Percentiles rank a stretch among this genome's conserved stretches.
Conservation (phyloP, 371 early-diverging fungal species). For the Catenaria anguillulae region DNA sequence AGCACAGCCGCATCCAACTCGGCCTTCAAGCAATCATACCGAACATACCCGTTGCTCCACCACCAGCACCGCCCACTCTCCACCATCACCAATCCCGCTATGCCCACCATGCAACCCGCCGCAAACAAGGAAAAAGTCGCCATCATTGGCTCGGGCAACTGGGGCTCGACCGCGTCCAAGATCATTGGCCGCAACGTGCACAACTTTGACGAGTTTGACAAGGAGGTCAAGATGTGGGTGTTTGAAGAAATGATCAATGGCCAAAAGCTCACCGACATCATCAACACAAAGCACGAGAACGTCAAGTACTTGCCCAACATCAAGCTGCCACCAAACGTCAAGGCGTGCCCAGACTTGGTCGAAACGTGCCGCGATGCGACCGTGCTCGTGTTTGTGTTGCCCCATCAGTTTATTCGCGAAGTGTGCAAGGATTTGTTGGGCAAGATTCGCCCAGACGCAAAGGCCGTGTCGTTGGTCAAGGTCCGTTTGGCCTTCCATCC, state of each 20-base stretch:
- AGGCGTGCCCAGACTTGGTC: constrained; percentile 67
- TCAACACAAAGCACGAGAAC: constrained; percentile 89
- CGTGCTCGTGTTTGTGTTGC: constrained; percentile 86
- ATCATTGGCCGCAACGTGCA: constrained; percentile 81
- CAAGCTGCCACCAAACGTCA: constrained; percentile 69
- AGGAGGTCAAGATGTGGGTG: constrained; percentile 88
- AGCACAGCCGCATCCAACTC: too few species aligned
- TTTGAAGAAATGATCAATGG: constrained; percentile 82
- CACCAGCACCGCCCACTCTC: too few species aligned
- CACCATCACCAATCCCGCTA: too few species aligned
- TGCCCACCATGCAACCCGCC: too few species aligned
- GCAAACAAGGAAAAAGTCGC: constrained; percentile 49
- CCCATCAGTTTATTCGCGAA: constrained; percentile 83
- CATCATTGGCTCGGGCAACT: constrained; percentile 89
- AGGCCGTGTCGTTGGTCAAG: constrained; percentile 90
- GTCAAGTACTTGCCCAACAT: constrained; percentile 86
- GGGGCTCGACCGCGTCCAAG: constrained; percentile 93
- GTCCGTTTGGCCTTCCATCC: constrained; percentile 12
- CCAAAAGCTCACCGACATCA: constrained; percentile 81
- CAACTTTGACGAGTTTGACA: constrained; percentile 43
- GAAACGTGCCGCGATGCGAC: constrained; percentile 67
- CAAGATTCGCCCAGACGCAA: constrained; percentile 45
- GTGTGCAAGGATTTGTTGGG: constrained; percentile 65
- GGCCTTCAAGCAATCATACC: too few species aligned
- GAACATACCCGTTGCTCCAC: too few species aligned